phyloP scores from a whole-genome alignment of 345 rosid genomes.

The Brassica rapa region DNA sequence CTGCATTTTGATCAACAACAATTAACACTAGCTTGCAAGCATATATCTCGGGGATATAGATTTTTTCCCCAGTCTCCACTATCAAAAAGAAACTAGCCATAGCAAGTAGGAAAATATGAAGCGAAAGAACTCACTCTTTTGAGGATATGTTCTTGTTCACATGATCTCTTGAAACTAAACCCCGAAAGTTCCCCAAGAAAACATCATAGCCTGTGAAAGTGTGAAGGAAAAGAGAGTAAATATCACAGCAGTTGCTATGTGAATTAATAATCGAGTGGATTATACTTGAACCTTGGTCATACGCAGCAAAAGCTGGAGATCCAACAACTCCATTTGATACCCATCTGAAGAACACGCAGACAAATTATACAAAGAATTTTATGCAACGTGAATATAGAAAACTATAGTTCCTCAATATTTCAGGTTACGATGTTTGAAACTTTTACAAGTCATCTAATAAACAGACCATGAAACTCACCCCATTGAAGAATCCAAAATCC shows the following conservation, averaged over 20 bases:
- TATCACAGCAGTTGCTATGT: constrained; percentile 9
- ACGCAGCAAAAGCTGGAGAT: constrained; percentile 98
- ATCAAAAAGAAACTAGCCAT: background rate
- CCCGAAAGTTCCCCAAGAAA: constrained; percentile 91
- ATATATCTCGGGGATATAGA: background rate
- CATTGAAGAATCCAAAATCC: constrained; percentile 91
- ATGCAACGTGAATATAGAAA: background rate
- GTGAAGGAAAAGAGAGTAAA: constrained; percentile 29
- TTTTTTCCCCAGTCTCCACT: background rate
- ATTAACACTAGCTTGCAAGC: constrained; percentile 4
- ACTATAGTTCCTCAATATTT: background rate
- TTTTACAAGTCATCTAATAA: constrained; percentile 7
- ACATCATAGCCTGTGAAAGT: constrained; percentile 85
- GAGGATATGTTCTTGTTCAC: constrained; percentile 82
- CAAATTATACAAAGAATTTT: background rate
- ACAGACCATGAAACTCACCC: constrained; percentile 61
- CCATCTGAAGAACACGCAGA: constrained; percentile 59
- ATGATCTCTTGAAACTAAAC: constrained; percentile 90
- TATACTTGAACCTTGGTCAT: constrained; percentile 78
- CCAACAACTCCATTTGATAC: constrained; percentile 96
- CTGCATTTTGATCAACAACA: constrained; percentile 46
- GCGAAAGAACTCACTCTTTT: constrained; percentile 54
- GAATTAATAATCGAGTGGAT: background rate
- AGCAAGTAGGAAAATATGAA: constrained; percentile 8
- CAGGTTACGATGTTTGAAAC: constrained; percentile 8